Conservation (phyloP, 306 rosid genomes). For the Prunus padus region DNA sequence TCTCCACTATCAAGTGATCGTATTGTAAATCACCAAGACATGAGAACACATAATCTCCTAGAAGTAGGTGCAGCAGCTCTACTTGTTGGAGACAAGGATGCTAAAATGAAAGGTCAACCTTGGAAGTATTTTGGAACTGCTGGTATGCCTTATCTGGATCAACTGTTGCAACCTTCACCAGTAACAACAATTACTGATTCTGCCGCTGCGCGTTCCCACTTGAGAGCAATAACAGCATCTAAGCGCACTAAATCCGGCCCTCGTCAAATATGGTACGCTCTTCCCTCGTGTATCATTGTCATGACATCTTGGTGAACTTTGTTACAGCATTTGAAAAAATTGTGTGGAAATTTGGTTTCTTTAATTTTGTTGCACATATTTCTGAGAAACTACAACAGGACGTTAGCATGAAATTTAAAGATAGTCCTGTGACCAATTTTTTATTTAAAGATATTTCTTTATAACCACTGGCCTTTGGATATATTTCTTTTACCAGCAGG, state of each 20-base stretch:
- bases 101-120: slow-evolving; percentile 85
- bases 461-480: neutral
- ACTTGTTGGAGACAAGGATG: slow-evolving; percentile 80
- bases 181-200: slow-evolving; percentile 78
- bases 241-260: slow-evolving; percentile 81
- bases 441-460: neutral
- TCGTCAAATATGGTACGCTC: slow-evolving; percentile 77
- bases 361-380: neutral
- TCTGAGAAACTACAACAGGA: neutral
- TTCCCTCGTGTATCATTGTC: slow-evolving; percentile 18
- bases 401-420: neutral
- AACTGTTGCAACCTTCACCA: slow-evolving; percentile 84
- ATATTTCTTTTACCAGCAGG: neutral
- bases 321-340: neutral
- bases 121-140: slow-evolving; percentile 95
- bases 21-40: slow-evolving; percentile 56
- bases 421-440: neutral
- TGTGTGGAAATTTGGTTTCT: neutral
- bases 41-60: slow-evolving; percentile 70
- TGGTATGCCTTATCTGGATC: slow-evolving; percentile 96
- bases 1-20: slow-evolving; percentile 63
- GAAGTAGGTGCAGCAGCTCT: slow-evolving; percentile 97
- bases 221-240: slow-evolving; percentile 94
- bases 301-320: slow-evolving; percentile 15
- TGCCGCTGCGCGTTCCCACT: slow-evolving; percentile 73